Percentiles rank a stretch among this genome's conserved stretches.
These are phyloP conservation scores for Colletotrichum costaricense DNA, from an alignment of 2,329 filamentous ascomycete species.

Conservation along the genomic window DNA sequence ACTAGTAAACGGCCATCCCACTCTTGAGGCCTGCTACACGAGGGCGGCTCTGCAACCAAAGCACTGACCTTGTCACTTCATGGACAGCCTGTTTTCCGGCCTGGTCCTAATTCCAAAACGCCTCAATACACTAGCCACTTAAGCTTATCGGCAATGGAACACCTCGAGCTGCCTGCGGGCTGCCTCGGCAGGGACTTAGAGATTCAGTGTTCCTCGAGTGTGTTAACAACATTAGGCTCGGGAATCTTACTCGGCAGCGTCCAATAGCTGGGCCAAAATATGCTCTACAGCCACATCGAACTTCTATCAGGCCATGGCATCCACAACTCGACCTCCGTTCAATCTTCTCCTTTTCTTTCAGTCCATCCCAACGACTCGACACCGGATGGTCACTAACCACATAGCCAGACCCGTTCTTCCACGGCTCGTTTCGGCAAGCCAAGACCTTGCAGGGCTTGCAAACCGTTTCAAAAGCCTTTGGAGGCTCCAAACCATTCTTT, in stretches of 20 bases:
- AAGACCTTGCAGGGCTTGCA: conserved; percentile 28
- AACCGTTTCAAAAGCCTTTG: conserved; percentile 24
- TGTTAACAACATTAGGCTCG: conserved; percentile 8
- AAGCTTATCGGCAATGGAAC: conserved; percentile 29
- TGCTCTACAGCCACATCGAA: conserved; percentile 12
- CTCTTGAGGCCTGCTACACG: background rate
- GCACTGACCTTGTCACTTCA: conserved; percentile 5
- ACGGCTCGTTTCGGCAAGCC: conserved; percentile 17
- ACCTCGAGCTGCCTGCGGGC: background rate
- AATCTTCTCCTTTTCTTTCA: background rate
- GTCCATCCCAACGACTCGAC: conserved; percentile 9
- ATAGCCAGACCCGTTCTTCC: background rate
- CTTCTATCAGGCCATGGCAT: background rate
- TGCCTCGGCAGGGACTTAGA: conserved; percentile 2
- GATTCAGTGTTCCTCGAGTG: background rate
- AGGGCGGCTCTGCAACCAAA: conserved; percentile 1
- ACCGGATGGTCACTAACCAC: conserved; percentile 21
- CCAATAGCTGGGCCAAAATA: conserved; percentile 19
- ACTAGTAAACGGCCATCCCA: background rate
- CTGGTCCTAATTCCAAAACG: conserved; percentile 5
- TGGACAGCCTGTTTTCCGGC: conserved; percentile 3
- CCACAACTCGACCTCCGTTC: background rate
- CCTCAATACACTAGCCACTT: conserved; percentile 27
- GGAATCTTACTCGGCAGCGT: background rate
- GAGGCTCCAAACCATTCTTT: conserved; percentile 3